phyloP scores from a whole-genome alignment of 768 basidiomycete genomes.

The Leccinum broughii region DNA sequence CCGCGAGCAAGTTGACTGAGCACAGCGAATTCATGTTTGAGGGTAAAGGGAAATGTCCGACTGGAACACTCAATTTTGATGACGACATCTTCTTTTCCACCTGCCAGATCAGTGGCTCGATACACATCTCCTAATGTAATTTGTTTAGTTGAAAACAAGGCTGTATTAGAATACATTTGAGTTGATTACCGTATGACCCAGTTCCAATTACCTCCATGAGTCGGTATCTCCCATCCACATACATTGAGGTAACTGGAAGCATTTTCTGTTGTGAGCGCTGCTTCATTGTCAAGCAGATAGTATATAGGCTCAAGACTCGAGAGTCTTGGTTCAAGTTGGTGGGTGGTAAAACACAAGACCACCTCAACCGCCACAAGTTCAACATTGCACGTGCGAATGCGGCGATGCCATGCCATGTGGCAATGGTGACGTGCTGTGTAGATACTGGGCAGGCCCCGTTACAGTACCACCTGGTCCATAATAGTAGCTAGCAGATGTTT shows the following conservation, averaged over 20 bases:
- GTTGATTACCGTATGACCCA: neutral
- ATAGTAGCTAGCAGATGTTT: no score
- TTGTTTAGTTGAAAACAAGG: neutral
- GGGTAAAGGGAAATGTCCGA: neutral
- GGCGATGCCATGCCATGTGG: no score
- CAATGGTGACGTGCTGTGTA: no score
- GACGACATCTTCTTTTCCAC: neutral
- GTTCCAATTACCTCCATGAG: neutral
- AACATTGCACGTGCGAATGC: no score
- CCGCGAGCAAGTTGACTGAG: neutral
- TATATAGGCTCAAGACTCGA: no score
- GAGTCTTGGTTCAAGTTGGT: no score
- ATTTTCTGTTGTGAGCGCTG: no score
- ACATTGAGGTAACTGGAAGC: neutral
- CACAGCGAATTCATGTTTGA: neutral
- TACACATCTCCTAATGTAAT: neutral
- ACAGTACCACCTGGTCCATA: no score
- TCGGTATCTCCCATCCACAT: neutral
- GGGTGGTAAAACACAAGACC: no score
- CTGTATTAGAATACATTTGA: neutral
- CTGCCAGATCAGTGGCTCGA: neutral
- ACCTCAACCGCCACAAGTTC: no score
- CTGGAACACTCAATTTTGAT: neutral
- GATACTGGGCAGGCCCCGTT: no score
- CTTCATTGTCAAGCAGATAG: no score